These are phyloP conservation scores for Cytospora piceicola DNA, from an alignment of 2,329 filamentous ascomycete genomes.

Conservation along the genomic window DNA sequence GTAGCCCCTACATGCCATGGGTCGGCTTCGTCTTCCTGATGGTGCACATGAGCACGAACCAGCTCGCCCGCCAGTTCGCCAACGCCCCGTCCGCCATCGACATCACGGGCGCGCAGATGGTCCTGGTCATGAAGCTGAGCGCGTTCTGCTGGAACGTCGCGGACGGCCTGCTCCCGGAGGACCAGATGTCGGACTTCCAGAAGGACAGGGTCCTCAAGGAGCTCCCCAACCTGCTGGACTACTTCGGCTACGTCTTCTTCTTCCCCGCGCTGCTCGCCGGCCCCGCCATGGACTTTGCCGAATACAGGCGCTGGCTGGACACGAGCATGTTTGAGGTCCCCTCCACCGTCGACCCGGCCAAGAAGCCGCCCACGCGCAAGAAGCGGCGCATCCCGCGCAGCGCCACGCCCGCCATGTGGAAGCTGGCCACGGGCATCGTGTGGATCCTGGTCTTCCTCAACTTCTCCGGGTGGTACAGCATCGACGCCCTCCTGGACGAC, in stretches of 20 bases:
- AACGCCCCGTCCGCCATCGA: slow-evolving; percentile 72
- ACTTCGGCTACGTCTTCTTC: slow-evolving; percentile 88
- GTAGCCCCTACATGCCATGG: slow-evolving; percentile 95
- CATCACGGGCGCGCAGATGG: slow-evolving; percentile 97
- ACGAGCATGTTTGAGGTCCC: slow-evolving; percentile 93
- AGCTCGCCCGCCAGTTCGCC: slow-evolving; percentile 78
- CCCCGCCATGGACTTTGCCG: slow-evolving; percentile 90
- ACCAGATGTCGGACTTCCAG: slow-evolving; percentile 84
- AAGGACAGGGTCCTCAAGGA: slow-evolving; percentile 77
- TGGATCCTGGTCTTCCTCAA: slow-evolving; percentile 83
- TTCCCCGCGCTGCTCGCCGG: slow-evolving; percentile 90
- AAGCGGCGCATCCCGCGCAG: slow-evolving; percentile 92
- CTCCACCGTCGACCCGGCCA: slow-evolving; percentile 77
- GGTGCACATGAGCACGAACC: slow-evolving; percentile 91
- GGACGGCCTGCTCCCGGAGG: slow-evolving; percentile 79
- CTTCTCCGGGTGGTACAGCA: slow-evolving; percentile 69
- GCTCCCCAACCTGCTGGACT: slow-evolving; percentile 79
- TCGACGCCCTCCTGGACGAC: slow-evolving; percentile 65
- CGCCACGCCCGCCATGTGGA: slow-evolving; percentile 79
- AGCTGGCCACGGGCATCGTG: slow-evolving; percentile 70
- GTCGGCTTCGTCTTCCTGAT: slow-evolving; percentile 91
- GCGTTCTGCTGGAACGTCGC: slow-evolving; percentile 98
- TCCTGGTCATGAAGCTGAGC: slow-evolving; percentile 94
- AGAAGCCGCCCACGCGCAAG: slow-evolving; percentile 83
- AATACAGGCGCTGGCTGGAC: slow-evolving; percentile 91